Percentiles rank a stretch among this genome's conserved stretches.
Evolutionary conservation across 169 alveolate species (phyloP).

Genomic region (Cryptosporidium ryanae): DNA sequence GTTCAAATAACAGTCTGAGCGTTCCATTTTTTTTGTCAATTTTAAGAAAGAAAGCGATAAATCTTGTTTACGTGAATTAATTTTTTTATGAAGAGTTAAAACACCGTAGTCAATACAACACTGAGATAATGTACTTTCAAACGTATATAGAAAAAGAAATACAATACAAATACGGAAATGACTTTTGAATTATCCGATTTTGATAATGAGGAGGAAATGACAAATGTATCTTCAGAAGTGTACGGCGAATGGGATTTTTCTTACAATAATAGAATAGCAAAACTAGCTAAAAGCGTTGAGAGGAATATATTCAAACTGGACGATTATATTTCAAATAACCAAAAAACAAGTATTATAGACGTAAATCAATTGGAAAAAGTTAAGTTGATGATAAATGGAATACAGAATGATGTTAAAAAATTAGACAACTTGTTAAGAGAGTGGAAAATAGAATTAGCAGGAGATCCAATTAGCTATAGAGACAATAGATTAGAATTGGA

Average conservation of each 20-base stretch:
- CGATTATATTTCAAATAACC: neutral
- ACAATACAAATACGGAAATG: neutral
- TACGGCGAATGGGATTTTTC: conserved; percentile 3
- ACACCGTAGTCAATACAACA: too few species aligned
- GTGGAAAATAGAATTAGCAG: conserved; percentile 54
- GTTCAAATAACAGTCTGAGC: too few species aligned
- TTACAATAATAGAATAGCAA: neutral
- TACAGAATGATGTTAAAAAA: conserved; percentile 1
- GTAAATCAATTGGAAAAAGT: neutral
- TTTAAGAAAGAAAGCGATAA: too few species aligned
- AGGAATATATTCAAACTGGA: neutral
- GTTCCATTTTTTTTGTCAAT: too few species aligned
- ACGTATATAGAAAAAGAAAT: too few species aligned
- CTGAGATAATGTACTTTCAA: too few species aligned
- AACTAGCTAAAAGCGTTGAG: conserved; percentile 3
- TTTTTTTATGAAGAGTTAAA: too few species aligned
- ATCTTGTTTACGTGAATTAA: too few species aligned
- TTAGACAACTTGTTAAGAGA: conserved; percentile 20
- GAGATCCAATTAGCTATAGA: conserved; percentile 41
- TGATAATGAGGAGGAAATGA: conserved; percentile 26
- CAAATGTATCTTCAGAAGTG: neutral
- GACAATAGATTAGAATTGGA: neutral
- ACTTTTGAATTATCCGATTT: conserved; percentile 7
- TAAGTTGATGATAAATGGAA: neutral
- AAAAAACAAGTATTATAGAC: neutral